These are phyloP conservation scores for Tetratostichococcus sp. DNA, from an alignment of 139 green algal genomes.

Conservation along the genomic window DNA sequence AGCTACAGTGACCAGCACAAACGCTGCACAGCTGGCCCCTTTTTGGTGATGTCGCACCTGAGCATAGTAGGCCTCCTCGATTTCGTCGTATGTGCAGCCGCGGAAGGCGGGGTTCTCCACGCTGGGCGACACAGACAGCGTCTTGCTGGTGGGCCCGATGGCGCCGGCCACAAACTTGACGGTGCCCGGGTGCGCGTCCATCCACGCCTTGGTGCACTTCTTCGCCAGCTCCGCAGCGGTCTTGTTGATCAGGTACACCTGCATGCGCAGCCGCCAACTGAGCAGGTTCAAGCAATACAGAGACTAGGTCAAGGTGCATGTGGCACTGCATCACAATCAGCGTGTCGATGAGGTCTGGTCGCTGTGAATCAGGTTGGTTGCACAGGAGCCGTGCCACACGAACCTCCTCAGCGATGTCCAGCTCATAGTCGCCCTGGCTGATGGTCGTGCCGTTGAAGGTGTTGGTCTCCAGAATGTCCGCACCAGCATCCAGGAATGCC, in stretches of 20 bases:
- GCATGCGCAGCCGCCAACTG: no score
- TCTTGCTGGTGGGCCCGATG: slow-evolving; percentile 96
- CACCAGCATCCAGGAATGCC: slow-evolving; percentile 84
- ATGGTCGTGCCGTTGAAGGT: slow-evolving; percentile 95
- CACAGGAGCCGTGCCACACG: no score
- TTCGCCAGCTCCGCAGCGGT: slow-evolving; percentile 84
- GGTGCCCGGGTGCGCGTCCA: slow-evolving; percentile 69
- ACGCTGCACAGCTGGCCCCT: no score
- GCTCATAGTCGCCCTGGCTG: slow-evolving; percentile 84
- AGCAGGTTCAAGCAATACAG: no score
- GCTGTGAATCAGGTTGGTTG: no score
- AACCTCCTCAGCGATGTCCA: slow-evolving; percentile 79
- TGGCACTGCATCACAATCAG: no score
- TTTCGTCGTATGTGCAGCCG: slow-evolving; percentile 93
- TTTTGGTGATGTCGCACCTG: slow-evolving; percentile 39
- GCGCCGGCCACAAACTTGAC: slow-evolving; percentile 88
- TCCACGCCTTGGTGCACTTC: slow-evolving; percentile 60
- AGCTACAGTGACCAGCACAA: no score
- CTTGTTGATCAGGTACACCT: slow-evolving; percentile 86
- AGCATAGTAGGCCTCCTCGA: slow-evolving; percentile 91
- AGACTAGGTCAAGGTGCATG: no score
- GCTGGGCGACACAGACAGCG: slow-evolving; percentile 88
- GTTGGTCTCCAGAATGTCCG: slow-evolving; percentile 99
- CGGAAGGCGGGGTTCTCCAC: slow-evolving; percentile 97
- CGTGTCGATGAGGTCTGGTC: no score